A percentile compares a stretch with the other conserved stretches of the same genome.
phyloP scores from a whole-genome alignment of 768 basidiomycete species.

The Crucibulum laeve region DNA sequence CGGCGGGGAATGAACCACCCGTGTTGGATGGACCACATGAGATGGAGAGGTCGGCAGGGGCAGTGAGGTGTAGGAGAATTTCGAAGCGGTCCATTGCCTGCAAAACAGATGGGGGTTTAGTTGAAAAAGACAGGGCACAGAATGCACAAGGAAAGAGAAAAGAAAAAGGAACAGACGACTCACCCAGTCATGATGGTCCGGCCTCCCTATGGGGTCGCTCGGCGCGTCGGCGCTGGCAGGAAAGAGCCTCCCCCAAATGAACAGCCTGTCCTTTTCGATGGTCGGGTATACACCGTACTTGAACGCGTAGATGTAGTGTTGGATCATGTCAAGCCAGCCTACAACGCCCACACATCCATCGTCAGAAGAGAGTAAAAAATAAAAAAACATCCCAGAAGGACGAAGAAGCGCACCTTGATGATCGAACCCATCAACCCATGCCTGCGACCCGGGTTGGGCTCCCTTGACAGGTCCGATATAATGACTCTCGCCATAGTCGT shows the following conservation, averaged over 20 bases:
- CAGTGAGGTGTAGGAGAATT: conserved; percentile 44
- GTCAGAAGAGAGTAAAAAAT: not conserved
- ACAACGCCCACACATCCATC: too few species aligned
- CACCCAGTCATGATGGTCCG: conserved; percentile 42
- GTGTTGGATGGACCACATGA: conserved; percentile 28
- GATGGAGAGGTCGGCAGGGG: conserved; percentile 35
- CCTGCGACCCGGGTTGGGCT: conserved; percentile 55
- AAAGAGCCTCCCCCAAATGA: conserved; percentile 54
- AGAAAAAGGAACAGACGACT: conserved; percentile 10
- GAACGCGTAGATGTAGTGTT: conserved; percentile 50
- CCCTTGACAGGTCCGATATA: conserved; percentile 66
- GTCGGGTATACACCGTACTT: conserved; percentile 52
- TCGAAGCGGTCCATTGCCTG: conserved; percentile 56
- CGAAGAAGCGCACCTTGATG: conserved; percentile 25
- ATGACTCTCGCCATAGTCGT: conserved; percentile 72
- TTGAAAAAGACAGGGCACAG: not conserved
- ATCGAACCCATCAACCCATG: conserved; percentile 57
- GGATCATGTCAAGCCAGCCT: conserved; percentile 51
- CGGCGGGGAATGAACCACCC: not conserved
- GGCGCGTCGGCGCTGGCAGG: conserved; percentile 32
- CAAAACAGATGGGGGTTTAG: not conserved
- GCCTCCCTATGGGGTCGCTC: conserved; percentile 39
- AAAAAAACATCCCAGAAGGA: not conserved
- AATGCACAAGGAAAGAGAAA: conserved; percentile 4
- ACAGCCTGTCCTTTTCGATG: conserved; percentile 44